Percentiles rank a stretch among this genome's conserved stretches.
Evolutionary conservation across 768 basidiomycete species (phyloP).

Genomic region (Kwoniella dejecticola): DNA sequence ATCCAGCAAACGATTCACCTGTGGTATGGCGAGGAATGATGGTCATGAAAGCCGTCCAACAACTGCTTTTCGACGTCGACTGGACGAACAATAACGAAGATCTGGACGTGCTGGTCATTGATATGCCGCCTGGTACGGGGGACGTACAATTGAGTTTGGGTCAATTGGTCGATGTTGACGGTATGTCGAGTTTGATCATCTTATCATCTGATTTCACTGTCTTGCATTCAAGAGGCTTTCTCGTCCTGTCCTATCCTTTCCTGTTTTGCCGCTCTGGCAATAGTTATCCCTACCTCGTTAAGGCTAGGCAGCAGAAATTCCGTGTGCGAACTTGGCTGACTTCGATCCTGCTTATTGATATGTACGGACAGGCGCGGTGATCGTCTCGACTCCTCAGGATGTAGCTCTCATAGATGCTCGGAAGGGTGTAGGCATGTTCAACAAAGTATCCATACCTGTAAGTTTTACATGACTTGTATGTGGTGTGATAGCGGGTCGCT

Average conservation of each 20-base stretch:
- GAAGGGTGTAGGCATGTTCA: constrained; percentile 90
- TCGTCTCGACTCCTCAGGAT: constrained; percentile 94
- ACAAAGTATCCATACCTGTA: constrained; percentile 83
- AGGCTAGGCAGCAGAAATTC: too few species aligned
- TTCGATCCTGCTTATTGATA: too few species aligned
- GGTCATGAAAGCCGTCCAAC: constrained; percentile 98
- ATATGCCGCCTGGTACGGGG: constrained; percentile 97
- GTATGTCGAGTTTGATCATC: constrained; percentile 58
- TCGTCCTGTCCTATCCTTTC: too few species aligned
- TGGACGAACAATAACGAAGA: constrained; percentile 62
- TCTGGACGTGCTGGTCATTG: constrained; percentile 83
- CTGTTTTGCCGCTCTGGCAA: too few species aligned
- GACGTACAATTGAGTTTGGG: constrained; percentile 91
- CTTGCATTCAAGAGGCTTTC: too few species aligned
- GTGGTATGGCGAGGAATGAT: constrained; percentile 96
- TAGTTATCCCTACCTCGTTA: too few species aligned
- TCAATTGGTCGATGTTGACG: constrained; percentile 80
- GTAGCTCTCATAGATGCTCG: constrained; percentile 87
- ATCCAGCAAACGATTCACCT: constrained; percentile 67
- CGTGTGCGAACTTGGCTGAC: too few species aligned
- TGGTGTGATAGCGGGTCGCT: too few species aligned
- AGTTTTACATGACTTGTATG: constrained; percentile 41
- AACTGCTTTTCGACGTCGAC: constrained; percentile 92
- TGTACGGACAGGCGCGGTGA: constrained; percentile 92
- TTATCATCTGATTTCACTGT: constrained; percentile 5